Percentiles rank a stretch among this genome's conserved stretches.
Conservation (phyloP, 2,329 filamentous ascomycete species). For the Fusarium luffae region DNA sequence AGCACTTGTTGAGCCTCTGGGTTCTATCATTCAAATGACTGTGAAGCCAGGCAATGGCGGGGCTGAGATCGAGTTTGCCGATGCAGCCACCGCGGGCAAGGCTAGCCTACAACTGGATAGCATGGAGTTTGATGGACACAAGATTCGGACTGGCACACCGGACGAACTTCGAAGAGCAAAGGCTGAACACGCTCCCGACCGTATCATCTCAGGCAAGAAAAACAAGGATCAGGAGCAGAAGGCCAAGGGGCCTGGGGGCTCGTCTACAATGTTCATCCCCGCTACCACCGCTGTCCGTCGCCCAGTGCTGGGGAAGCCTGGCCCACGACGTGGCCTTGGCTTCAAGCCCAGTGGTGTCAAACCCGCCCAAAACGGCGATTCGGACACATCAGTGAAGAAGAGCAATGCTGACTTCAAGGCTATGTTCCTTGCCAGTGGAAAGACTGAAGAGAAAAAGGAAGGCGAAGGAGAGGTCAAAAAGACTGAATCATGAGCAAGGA, state of each 20-base stretch:
- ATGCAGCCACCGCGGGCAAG: conserved; percentile 76
- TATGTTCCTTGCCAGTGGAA: conserved; percentile 54
- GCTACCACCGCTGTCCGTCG: conserved; percentile 57
- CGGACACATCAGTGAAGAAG: conserved; percentile 53
- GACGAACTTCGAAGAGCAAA: conserved; percentile 66
- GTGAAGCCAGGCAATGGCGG: conserved; percentile 85
- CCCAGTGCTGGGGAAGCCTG: conserved; percentile 54
- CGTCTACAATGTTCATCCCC: conserved; percentile 54
- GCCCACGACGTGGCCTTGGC: conserved; percentile 57
- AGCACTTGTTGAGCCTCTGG: conserved; percentile 76
- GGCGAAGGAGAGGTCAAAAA: conserved; percentile 1
- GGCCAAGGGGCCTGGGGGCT: conserved; percentile 12
- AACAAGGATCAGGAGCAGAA: conserved; percentile 46
- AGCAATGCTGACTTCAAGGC: conserved; percentile 70
- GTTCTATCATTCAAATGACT: conserved; percentile 78
- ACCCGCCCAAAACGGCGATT: conserved; percentile 30
- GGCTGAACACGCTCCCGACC: conserved; percentile 52
- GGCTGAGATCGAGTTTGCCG: conserved; percentile 84
- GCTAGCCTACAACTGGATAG: conserved; percentile 71
- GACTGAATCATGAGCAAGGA: conserved; percentile 10
- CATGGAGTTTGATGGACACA: conserved; percentile 64
- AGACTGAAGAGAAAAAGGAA: conserved; percentile 26
- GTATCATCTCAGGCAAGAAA: conserved; percentile 47
- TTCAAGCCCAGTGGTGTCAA: conserved; percentile 50
- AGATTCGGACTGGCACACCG: conserved; percentile 64